Conservation (phyloP, 257 asterid genomes). For the Solanum gandarillasii region DNA sequence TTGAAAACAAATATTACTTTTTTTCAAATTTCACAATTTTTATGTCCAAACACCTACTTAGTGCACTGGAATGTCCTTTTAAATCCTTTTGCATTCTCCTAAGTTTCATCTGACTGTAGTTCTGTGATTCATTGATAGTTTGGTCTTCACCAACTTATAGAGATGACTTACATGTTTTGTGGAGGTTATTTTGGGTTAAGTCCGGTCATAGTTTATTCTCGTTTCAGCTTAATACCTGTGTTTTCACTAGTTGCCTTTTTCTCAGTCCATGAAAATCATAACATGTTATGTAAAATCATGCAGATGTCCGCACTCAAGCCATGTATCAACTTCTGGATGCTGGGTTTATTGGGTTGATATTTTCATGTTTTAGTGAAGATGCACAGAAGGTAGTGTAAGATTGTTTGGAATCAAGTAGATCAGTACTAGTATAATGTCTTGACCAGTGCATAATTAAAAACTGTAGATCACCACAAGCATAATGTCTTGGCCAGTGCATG, state of each 20-base stretch:
- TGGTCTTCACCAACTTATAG: neutral
- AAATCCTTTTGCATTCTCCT: neutral
- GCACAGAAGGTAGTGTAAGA: constrained; percentile 67
- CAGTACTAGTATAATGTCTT: neutral
- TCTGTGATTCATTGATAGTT: neutral
- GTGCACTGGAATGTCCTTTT: neutral
- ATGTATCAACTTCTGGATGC: constrained; percentile 98
- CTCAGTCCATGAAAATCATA: neutral
- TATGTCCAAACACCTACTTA: neutral
- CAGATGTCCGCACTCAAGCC: constrained; percentile 97
- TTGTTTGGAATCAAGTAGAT: neutral
- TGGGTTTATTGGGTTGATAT: constrained; percentile 94
- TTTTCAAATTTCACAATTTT: neutral
- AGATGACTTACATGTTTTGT: neutral
- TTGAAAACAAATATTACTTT: neutral
- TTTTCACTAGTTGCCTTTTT: neutral
- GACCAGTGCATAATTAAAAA: neutral
- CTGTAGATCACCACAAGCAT: neutral
- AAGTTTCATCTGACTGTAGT: neutral
- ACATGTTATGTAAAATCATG: constrained; percentile 7
- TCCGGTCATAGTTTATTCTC: neutral
- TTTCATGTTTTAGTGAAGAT: constrained; percentile 98
- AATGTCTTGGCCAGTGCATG: neutral
- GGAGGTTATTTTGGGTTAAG: neutral
- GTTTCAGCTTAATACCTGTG: neutral